A percentile compares a stretch with the other conserved stretches of the same genome.
These are phyloP conservation scores for Neurospora hispaniola DNA, from an alignment of 495 filamentous ascomycete species.

Conservation along the genomic window DNA sequence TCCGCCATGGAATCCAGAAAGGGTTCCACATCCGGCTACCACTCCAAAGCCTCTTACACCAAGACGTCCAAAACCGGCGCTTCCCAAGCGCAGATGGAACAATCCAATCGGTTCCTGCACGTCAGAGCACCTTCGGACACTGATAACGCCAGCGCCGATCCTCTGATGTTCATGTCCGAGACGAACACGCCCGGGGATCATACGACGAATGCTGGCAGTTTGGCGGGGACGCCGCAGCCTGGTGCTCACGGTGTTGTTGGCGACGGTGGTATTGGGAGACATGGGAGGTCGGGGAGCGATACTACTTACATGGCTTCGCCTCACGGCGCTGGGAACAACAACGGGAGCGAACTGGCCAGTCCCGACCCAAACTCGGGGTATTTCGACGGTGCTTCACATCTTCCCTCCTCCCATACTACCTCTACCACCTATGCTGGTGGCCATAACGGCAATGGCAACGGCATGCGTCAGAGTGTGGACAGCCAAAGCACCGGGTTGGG, in stretches of 20 bases:
- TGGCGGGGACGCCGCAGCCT: slow-evolving; percentile 7
- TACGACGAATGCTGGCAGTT: slow-evolving; percentile 2
- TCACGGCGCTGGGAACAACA: slow-evolving; percentile 6
- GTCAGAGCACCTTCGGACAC: slow-evolving; percentile 7
- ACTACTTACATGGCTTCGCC: slow-evolving; percentile 11
- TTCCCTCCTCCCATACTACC: background rate
- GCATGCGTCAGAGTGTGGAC: slow-evolving; percentile 21
- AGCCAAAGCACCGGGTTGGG: slow-evolving; percentile 13
- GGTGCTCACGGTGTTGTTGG: background rate
- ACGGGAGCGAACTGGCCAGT: slow-evolving; percentile 18
- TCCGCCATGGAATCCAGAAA: slow-evolving; percentile 21
- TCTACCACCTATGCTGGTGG: background rate
- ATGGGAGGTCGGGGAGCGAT: slow-evolving; percentile 16
- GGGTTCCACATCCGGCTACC: slow-evolving; percentile 17
- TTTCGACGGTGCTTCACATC: slow-evolving; percentile 13
- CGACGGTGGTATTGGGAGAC: background rate
- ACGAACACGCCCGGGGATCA: background rate
- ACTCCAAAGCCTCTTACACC: slow-evolving; percentile 5
- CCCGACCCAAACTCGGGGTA: slow-evolving; percentile 21
- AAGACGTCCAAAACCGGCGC: background rate
- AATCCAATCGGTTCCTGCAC: slow-evolving; percentile 14
- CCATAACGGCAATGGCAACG: slow-evolving; percentile 2
- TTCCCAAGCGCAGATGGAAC: slow-evolving; percentile 15
- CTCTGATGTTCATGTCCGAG: slow-evolving; percentile 9
- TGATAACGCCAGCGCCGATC: slow-evolving; percentile 16